Base-by-base conservation (phyloP, 2,329 filamentous ascomycete genomes). In the Neofusicoccum kwambonambiense region DNA sequence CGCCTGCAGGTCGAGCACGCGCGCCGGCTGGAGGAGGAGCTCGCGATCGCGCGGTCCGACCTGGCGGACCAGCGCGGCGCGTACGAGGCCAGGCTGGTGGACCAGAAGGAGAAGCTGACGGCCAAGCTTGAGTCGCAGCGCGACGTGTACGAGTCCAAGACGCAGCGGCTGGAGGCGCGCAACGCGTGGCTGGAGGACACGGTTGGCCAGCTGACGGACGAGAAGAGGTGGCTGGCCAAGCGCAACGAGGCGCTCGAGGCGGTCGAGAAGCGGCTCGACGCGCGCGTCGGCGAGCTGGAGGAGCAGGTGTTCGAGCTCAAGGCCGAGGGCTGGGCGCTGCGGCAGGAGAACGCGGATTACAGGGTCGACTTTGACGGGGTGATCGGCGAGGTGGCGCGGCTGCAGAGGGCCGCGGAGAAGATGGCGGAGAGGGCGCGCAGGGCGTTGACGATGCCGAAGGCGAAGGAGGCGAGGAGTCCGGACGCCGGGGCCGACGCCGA, bases 1-100 rank as follows among this genome's bases (percentile, higher is more conserved):
- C 62, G 62, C 17, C 62, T 64, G 11, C 62, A 58, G 17, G 44
- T 64, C 42, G 52, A 56, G 42, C 52, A 64, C 52, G 44, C 62
- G 19, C 62, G 52, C 6, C 51, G 35, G 1, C 62, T 64, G 8
- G 62, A 64, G n/a, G 62, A 64, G 39, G 44, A 56, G 34, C 34
- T 41, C 45, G 45, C 15, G 41, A 12, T 37, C 58, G 12, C 34
- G 17, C 35, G 47, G 45, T 27, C 44, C 42, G 19, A 62, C 27
- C 15, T 4, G 17, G 44, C 44, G 44, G 15, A 50, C n/a, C 13
- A 44, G 44, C 5, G 4, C n/a, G 2, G 17, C 44, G 15, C 47
- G 34, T 17, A 51, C 42, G 22, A 15, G 4, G 42, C 37, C 17
- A 17, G 31, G 42, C 34, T 31, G 13, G 15, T 15, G 13, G 27